Evolutionary conservation across 2,329 filamentous ascomycete genomes (phyloP).

Genomic region (Alternaria conjuncta): DNA sequence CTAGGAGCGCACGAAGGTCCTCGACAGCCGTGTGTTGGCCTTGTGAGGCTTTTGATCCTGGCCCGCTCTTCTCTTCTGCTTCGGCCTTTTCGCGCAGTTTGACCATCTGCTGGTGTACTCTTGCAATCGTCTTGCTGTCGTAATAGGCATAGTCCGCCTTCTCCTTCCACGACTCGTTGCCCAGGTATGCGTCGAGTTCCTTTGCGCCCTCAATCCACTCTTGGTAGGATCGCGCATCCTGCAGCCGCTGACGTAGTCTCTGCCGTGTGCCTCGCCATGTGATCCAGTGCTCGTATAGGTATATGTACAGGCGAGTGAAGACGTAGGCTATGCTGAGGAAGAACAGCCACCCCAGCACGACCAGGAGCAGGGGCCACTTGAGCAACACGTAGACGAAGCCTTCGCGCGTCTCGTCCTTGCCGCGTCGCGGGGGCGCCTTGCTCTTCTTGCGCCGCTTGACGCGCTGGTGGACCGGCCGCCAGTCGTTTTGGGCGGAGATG

Average conservation of each 20-base stretch:
- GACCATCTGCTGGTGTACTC: slow-evolving; percentile 77
- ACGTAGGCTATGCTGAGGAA: slow-evolving; percentile 78
- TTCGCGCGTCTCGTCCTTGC: slow-evolving; percentile 90
- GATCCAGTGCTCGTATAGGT: slow-evolving; percentile 87
- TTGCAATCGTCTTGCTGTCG: slow-evolving; percentile 80
- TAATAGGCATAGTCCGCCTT: slow-evolving; percentile 79
- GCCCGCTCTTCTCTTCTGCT: slow-evolving; percentile 59
- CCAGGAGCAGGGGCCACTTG: slow-evolving; percentile 88
- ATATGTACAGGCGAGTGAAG: slow-evolving; percentile 86
- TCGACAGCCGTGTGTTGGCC: slow-evolving; percentile 64
- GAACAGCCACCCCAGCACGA: slow-evolving; percentile 80
- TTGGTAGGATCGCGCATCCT: slow-evolving; percentile 73
- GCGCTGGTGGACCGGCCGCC: slow-evolving; percentile 84
- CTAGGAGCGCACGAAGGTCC: slow-evolving; percentile 77
- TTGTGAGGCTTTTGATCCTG: slow-evolving; percentile 27
- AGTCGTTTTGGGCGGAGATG: slow-evolving; percentile 93
- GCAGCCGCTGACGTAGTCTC: slow-evolving; percentile 72
- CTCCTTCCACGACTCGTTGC: slow-evolving; percentile 80
- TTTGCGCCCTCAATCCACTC: slow-evolving; percentile 85
- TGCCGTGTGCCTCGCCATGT: slow-evolving; percentile 86
- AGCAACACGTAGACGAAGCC: slow-evolving; percentile 87
- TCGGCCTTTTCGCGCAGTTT: slow-evolving; percentile 63
- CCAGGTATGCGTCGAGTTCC: slow-evolving; percentile 79
- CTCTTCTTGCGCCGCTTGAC: slow-evolving; percentile 57
- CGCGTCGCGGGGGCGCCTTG: slow-evolving; percentile 51